phyloP scores from a whole-genome alignment of 1,284 basidiomycete genomes.

The Sanghuangporus sanghuang region DNA sequence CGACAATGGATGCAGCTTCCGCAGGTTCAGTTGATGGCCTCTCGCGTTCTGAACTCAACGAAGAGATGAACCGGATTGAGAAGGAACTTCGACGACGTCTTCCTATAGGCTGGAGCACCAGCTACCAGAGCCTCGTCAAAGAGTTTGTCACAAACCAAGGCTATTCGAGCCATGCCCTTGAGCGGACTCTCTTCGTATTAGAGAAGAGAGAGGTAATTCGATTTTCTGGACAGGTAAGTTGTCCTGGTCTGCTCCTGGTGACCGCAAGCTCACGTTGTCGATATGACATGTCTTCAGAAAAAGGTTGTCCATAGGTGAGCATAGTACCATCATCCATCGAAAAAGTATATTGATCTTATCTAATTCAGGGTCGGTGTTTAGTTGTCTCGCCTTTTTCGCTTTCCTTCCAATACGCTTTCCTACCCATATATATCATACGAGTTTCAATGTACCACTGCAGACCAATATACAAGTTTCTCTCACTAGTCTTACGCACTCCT shows the following conservation, averaged over 20 bases:
- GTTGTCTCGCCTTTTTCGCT: not conserved
- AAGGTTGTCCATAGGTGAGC: conserved; percentile 43
- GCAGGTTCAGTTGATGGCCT: conserved; percentile 91
- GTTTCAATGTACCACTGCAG: not conserved
- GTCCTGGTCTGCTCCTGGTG: not conserved
- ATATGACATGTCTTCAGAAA: conserved; percentile 35
- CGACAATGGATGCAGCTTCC: conserved; percentile 98
- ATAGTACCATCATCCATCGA: not conserved
- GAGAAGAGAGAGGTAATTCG: conserved; percentile 95
- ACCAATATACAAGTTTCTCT: not conserved
- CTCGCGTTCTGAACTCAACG: conserved; percentile 88
- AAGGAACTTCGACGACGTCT: conserved; percentile 84
- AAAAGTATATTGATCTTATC: not conserved
- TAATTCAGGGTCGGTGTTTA: conserved; percentile 5
- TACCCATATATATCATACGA: not conserved
- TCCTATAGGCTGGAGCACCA: conserved; percentile 96
- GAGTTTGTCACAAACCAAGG: conserved; percentile 95
- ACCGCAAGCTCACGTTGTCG: conserved; percentile 12
- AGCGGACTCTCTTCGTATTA: conserved; percentile 86
- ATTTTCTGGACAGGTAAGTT: conserved; percentile 72
- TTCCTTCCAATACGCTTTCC: too few species aligned
- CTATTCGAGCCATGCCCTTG: conserved; percentile 87
- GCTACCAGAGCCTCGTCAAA: conserved; percentile 88
- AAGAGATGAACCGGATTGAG: conserved; percentile 92
- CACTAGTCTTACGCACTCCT: too few species aligned